Percentiles rank a stretch among this genome's conserved stretches.
Conservation (phyloP, 2,329 filamentous ascomycete species). For the Fonsecaea monophora region DNA sequence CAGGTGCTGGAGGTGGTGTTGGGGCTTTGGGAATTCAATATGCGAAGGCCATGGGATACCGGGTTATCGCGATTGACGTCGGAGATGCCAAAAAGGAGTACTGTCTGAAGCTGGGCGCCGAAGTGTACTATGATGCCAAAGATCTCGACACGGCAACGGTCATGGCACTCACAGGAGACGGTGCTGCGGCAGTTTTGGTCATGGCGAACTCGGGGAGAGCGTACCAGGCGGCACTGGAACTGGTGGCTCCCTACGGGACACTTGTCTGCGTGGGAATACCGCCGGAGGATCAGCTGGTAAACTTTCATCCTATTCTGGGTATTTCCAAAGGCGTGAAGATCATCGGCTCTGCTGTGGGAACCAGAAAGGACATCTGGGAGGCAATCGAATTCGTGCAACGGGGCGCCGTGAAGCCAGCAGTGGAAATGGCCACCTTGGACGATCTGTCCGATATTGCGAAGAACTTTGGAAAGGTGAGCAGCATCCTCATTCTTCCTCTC, state of each 20-base stretch:
- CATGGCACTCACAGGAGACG: constrained; percentile 31
- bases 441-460: constrained; percentile 28
- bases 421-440: constrained; percentile 36
- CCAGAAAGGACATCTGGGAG: constrained; percentile 36
- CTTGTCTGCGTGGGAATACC: constrained; percentile 50
- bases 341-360: constrained; percentile 36
- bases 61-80: constrained; percentile 51
- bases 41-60: constrained; percentile 53
- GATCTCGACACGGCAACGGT: constrained; percentile 29
- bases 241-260: constrained; percentile 50
- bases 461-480: constrained; percentile 31
- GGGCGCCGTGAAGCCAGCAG: constrained; percentile 39
- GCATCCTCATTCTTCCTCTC: not conserved
- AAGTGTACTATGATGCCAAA: constrained; percentile 48
- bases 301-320: constrained; percentile 21
- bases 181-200: constrained; percentile 30
- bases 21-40: constrained; percentile 47
- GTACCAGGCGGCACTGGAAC: constrained; percentile 40
- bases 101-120: constrained; percentile 46
- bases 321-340: constrained; percentile 34
- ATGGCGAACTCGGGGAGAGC: constrained; percentile 31
- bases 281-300: constrained; percentile 17
- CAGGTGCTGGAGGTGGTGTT: constrained; percentile 50
- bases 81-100: constrained; percentile 45
- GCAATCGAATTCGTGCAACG: constrained; percentile 36